These are phyloP conservation scores for Macrolepiota dolichaula DNA, from an alignment of 768 basidiomycete species.

Conservation along the genomic window DNA sequence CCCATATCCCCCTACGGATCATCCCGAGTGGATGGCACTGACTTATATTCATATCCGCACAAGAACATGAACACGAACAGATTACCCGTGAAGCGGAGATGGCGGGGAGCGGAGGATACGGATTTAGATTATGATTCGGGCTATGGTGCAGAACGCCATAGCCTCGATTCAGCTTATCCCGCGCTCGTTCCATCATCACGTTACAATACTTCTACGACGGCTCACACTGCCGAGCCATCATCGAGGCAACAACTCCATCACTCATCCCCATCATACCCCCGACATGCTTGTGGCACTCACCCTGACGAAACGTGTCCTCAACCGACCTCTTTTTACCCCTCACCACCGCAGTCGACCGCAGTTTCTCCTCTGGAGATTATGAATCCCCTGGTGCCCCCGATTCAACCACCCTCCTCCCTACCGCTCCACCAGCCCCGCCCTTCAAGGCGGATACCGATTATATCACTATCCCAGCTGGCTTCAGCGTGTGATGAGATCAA, in stretches of 20 bases:
- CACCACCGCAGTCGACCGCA: constrained; percentile 15
- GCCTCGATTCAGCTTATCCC: not conserved
- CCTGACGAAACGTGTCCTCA: not conserved
- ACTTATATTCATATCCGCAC: not conserved
- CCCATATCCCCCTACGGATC: not conserved
- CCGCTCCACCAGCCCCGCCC: constrained; percentile 45
- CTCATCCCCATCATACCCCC: constrained; percentile 1
- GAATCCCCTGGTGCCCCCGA: constrained; percentile 18
- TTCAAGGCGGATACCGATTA: constrained; percentile 40
- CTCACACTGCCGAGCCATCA: not conserved
- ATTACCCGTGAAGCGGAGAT: not conserved
- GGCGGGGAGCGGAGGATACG: not conserved
- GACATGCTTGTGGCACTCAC: not conserved
- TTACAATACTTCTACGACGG: not conserved
- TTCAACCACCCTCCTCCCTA: constrained; percentile 23
- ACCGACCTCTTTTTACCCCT: constrained; percentile 1
- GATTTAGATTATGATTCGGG: not conserved
- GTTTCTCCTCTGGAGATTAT: constrained; percentile 16
- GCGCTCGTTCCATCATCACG: not conserved
- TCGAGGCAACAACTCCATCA: not conserved
- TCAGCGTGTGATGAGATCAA: constrained; percentile 30
- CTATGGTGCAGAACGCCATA: not conserved
- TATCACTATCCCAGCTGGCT: constrained; percentile 38
- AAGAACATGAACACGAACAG: not conserved
- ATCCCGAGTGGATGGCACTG: not conserved